Conservation (phyloP, 305 asterid genomes). For the Petunia hybrid region DNA sequence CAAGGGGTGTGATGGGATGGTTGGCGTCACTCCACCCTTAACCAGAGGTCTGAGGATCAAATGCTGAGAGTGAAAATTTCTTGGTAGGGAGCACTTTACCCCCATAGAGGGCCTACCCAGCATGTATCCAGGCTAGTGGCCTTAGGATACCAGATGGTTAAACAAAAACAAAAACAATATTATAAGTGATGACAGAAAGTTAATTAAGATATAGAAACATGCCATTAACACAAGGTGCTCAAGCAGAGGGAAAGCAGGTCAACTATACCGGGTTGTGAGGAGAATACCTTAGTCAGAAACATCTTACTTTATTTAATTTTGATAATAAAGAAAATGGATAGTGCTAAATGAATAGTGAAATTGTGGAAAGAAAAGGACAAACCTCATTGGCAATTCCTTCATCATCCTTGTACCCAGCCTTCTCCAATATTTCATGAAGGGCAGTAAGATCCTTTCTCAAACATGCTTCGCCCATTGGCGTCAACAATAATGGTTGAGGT, state of each 20-base stretch:
- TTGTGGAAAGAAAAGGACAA: neutral
- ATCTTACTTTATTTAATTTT: neutral
- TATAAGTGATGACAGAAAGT: neutral
- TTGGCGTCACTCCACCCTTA: too few relatives aligned
- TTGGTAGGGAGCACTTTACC: too few relatives aligned
- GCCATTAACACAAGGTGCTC: neutral
- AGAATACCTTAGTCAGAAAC: neutral
- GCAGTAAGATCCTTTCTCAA: constrained; percentile 90
- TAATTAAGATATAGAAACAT: neutral
- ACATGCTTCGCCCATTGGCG: constrained; percentile 96
- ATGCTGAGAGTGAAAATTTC: too few relatives aligned
- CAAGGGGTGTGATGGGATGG: too few relatives aligned
- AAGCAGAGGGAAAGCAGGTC: neutral
- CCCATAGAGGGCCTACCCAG: too few relatives aligned
- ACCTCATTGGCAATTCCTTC: constrained; percentile 94
- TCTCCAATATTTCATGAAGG: constrained; percentile 79
- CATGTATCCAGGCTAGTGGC: too few relatives aligned
- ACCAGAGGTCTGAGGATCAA: too few relatives aligned
- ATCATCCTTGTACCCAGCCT: constrained; percentile 83
- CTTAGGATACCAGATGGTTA: too few relatives aligned
- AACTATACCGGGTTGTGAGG: constrained; percentile 6
- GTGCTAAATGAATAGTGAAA: neutral
- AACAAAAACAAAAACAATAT: too few relatives aligned
- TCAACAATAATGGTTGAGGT: constrained; percentile 59
- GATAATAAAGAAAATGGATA: neutral